Conservation (phyloP, 2,329 filamentous ascomycete species). For the Penicillium sp. region DNA sequence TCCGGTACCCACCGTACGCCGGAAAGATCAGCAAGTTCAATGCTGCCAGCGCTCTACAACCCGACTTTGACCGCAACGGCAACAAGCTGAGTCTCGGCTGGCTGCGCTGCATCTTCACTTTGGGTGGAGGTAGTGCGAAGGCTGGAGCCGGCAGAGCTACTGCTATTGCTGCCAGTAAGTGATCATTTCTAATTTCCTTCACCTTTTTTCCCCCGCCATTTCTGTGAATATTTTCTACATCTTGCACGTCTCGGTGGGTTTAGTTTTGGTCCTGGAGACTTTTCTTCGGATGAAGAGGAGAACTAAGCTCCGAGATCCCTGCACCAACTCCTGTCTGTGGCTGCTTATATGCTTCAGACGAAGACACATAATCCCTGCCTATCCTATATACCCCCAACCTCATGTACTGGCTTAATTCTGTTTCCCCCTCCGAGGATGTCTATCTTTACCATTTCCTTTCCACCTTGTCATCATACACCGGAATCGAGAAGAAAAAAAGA, state of each 20-base stretch:
- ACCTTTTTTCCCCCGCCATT: background rate
- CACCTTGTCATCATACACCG: background rate
- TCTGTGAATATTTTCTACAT: background rate
- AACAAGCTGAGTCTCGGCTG: constrained; percentile 40
- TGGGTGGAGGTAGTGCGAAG: constrained; percentile 42
- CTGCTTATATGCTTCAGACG: background rate
- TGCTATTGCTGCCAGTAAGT: constrained; percentile 43
- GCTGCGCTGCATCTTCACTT: constrained; percentile 40
- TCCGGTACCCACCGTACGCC: constrained; percentile 61
- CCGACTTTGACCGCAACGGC: constrained; percentile 61
- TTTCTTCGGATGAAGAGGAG: constrained; percentile 13
- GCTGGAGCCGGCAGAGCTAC: constrained; percentile 37
- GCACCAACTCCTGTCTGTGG: background rate
- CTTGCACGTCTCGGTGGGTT: constrained; percentile 3
- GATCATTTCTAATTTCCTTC: constrained; percentile 6
- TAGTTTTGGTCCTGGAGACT: background rate
- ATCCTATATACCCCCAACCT: constrained; percentile 16
- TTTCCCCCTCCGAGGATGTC: background rate
- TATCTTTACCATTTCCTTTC: constrained; percentile 1
- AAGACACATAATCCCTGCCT: background rate
- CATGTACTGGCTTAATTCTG: background rate
- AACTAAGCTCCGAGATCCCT: constrained; percentile 4
- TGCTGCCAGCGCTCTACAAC: constrained; percentile 51
- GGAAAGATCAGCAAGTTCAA: constrained; percentile 55
- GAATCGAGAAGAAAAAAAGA: background rate